Evolutionary conservation across 2,329 filamentous ascomycete genomes (phyloP), one percentile per base, ranked within the genome.

Genomic region (Thielaviopsis populi): DNA sequence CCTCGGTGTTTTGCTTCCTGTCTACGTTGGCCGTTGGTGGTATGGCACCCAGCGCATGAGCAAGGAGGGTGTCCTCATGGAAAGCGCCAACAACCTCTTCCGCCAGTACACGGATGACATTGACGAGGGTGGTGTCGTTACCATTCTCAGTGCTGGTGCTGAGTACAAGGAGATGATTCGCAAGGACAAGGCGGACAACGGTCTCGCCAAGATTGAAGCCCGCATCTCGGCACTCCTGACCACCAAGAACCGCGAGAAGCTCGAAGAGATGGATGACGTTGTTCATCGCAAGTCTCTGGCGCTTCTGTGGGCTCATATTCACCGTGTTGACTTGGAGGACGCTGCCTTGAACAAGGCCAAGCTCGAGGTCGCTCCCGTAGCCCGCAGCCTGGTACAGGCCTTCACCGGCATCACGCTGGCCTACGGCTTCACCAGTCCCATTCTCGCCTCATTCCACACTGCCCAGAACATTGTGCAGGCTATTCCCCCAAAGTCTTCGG

Each of bases 21-120:
- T 95, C 73, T 79, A 94, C 59, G 92, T 99, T 64, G 94, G 94
- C 59, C 91, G 88, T 66, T 99, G 94, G 94, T 99, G 94, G 94
- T 99, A 99, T 73, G 94, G 95, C 66, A 95, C 90, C 41, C 92
- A 96, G 74, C 84, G 86, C 70, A 84, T 89, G 75, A 97, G 94
- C 43, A 95, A 92, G 76, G 95, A 99, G 75, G 90, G 89, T 69
- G 88, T 97, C 30, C 80, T 96, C 63, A 87, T 96, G 72, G 89
- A 94, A 72, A 96, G 89, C 74, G 91, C 95, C 69, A 95, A 95
- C 74, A 91, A 90, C 68, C 82, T 99, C 65, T 97, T 99, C 81
- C 87, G 86, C 69, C 90, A 96, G 71, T 99, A 95, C 75, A 85
- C 89, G 68, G 91, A 96, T 63, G 83, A 84, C 67, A 87, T 94